Evolutionary conservation across 169 alveolate species (phyloP), one percentile per base, ranked within the genome.

Genomic region (Cryptosporidium viatorum): DNA sequence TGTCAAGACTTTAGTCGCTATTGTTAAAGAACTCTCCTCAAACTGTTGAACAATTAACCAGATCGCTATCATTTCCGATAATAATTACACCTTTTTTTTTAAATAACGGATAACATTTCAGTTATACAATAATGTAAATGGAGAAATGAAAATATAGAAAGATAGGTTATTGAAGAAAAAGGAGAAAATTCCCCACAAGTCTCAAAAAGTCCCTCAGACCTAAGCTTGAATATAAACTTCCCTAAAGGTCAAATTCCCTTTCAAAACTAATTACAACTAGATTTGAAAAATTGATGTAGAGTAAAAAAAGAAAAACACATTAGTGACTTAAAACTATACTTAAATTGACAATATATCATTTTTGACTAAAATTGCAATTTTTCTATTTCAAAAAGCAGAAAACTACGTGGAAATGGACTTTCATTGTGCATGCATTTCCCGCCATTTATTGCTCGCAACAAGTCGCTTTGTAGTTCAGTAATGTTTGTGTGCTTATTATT

Each of bases 1-100:
- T 14, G 97, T 94, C 29, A 73, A 94, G 50, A 85, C 96, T 8
- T 43, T 95, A 33, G 93, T 93, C 14, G 85, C 91, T 35, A 69
- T 94, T 43, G 35, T 91, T 12, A 58, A 21, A 35, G 68, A 65
- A 29, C 52, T 62, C 14, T 80, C 89, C 6, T 23, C 58, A 5
- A 69, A 41, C 5, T 69, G 37, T 9, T 70, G 80, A 69, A 18
- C n/a, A 48, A 48, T 48, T 12, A 14, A 6, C 55, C 21, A 48
- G 21, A 12, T 18, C 3, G 55, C 55, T 48, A 14, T 16, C 5
- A 2, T 48, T 6, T 9, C 48, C 1, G 16, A 12, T 1, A 41
- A 0, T 9, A 41, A 3, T 14, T 1, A 39, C 0, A 41, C 12
- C 21, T 16, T 14, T 48, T 48, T 23, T 48, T 14, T 48, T 3